These are phyloP conservation scores for Wallacemonas sp. DNA, from an alignment of 208 protist genomes.

Conservation along the genomic window DNA sequence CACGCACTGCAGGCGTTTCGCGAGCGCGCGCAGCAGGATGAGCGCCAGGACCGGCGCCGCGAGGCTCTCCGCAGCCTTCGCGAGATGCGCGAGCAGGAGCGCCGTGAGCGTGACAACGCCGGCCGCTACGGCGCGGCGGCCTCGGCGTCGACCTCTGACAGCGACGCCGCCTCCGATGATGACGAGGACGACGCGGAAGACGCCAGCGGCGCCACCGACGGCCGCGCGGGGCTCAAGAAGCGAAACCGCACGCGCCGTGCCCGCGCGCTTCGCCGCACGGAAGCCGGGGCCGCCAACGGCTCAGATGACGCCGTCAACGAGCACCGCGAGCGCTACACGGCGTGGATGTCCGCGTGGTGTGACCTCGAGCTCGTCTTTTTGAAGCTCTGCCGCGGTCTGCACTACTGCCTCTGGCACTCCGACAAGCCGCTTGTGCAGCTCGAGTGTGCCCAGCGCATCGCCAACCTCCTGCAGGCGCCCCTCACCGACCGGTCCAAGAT, in stretches of 20 bases:
- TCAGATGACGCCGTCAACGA: constrained; percentile 11
- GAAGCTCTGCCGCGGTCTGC: constrained; percentile 85
- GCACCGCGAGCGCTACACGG: constrained; percentile 50
- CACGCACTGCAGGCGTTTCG: constrained; percentile 41
- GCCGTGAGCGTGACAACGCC: constrained; percentile 27
- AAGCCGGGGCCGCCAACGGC: neutral
- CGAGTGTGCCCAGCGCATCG: constrained; percentile 77
- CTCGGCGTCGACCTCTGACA: neutral
- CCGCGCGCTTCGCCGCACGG: neutral
- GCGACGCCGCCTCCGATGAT: constrained; percentile 8
- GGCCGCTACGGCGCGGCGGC: constrained; percentile 36
- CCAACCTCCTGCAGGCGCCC: constrained; percentile 53
- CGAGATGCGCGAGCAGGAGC: constrained; percentile 33
- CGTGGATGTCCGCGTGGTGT: constrained; percentile 68
- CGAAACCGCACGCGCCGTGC: neutral
- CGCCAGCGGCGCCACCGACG: constrained; percentile 17
- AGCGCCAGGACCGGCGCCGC: constrained; percentile 33
- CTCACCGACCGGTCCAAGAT: constrained; percentile 47
- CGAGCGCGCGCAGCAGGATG: constrained; percentile 32
- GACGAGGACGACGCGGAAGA: constrained; percentile 34
- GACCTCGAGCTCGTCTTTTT: constrained; percentile 81
- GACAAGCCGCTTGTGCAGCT: constrained; percentile 92
- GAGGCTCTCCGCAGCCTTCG: constrained; percentile 34
- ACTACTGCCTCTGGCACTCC: constrained; percentile 92
- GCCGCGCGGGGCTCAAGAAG: neutral